Evolutionary conservation across 2,329 filamentous ascomycete species (phyloP).

Genomic region (Calycina marina): DNA sequence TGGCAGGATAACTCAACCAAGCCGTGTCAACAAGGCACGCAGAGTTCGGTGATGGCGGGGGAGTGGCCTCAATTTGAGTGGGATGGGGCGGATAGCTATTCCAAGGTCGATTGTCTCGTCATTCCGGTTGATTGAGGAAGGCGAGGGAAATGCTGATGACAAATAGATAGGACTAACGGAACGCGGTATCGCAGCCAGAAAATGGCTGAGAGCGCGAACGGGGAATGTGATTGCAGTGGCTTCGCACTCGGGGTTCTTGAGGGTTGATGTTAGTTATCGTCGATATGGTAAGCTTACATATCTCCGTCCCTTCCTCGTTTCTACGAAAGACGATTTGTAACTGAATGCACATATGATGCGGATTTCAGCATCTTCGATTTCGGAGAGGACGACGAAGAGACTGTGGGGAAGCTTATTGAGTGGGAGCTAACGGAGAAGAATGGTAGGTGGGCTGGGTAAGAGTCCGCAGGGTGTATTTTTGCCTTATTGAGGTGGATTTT

Average conservation of each 20-base stretch:
- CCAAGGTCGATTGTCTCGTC: no score
- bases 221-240: slow-evolving; percentile 23
- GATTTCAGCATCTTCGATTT: slow-evolving; percentile 23
- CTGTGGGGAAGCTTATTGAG: slow-evolving; percentile 16
- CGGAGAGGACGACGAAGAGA: slow-evolving; percentile 13
- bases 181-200: slow-evolving; percentile 16
- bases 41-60: slow-evolving; percentile 14
- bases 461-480: slow-evolving; percentile 14
- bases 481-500: no score
- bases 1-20: slow-evolving; percentile 22
- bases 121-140: no score
- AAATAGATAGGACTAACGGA: slow-evolving; percentile 11
- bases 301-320: no score
- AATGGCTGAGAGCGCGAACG: slow-evolving; percentile 17
- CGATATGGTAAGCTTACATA: slow-evolving; percentile 18
- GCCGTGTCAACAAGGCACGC: slow-evolving; percentile 20
- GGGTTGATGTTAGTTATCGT: slow-evolving; percentile 15
- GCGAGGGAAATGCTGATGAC: no score
- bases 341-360: no score
- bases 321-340: no score
- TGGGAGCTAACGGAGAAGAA: slow-evolving; percentile 19
- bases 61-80: slow-evolving; percentile 23
- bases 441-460: slow-evolving; percentile 20
- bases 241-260: slow-evolving; percentile 19
- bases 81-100: no score